Base-by-base conservation (phyloP, 2,329 filamentous ascomycete species). In the Ophiosphaerella herpotricha region DNA sequence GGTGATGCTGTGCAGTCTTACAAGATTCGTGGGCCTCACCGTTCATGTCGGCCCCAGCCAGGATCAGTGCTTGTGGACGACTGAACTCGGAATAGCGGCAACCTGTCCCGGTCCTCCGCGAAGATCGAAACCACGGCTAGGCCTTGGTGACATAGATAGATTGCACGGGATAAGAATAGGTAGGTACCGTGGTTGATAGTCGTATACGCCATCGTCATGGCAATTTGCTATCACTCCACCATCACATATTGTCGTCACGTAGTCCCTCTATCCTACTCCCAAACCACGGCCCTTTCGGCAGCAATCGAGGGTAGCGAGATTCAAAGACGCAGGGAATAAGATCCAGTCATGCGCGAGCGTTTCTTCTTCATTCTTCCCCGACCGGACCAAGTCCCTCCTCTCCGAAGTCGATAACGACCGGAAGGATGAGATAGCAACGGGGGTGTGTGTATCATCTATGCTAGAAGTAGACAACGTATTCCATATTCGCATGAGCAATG, bases 21-120 rank as follows among this genome's bases (percentile, higher is more conserved):
- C 34, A 38, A 18, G 24, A 37, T 37, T 12, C 23, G 42, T 31
- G 24, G 32, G 14, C 14, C 23, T 38, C 48, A 46, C 48, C 39
- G 23, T 46, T 45, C 38, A 39, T 46, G 48, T 39, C 39, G 29
- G 18, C 8, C 29, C 13, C 29, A 41, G 43, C 35, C 43, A 50
- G 43, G 46, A 45, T 48, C 37, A 40, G 40, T 29, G 6, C 11
- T 24, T 29, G 39, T 42, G 31, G 56, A 60, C 59, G 55, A 58
- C 61, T 66, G 59, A 63, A 56, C 53, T 47, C 67, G 66, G 67
- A 62, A 68, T 57, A 48, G 65, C 66, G 63, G 64, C 57, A 56
- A 57, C 50, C 50, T 54, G 52, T 58, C 60, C 66, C 66, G 61
- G 64, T 57, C 64, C 36, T 52, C 54, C 47, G 46, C 46, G 45